A percentile compares a stretch with the other conserved stretches of the same genome.
Conservation (phyloP, 2,329 filamentous ascomycete species). For the Penicillium sclerotigenum region DNA sequence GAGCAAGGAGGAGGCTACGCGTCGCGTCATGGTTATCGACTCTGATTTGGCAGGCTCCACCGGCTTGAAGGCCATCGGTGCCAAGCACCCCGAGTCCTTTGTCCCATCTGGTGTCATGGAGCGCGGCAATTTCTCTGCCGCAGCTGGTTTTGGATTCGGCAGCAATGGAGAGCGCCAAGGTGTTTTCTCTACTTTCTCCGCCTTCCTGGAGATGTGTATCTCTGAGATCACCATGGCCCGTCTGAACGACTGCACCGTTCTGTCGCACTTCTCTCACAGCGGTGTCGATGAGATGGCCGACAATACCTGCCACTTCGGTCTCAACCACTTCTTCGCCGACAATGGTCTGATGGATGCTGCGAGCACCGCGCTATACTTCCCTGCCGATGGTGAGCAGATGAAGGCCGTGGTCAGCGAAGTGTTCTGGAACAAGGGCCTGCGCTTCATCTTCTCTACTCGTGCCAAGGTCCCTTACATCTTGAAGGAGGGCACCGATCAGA, state of each 20-base stretch:
- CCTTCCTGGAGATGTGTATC: slow-evolving; percentile 42
- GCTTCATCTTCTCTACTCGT: slow-evolving; percentile 41
- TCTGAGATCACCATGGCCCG: slow-evolving; percentile 44
- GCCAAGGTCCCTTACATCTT: slow-evolving; percentile 40
- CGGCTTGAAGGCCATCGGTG: slow-evolving; percentile 38
- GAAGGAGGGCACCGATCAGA: slow-evolving; percentile 37
- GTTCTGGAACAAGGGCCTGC: slow-evolving; percentile 39
- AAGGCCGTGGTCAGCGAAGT: slow-evolving; percentile 37
- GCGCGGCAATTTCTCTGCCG: slow-evolving; percentile 42
- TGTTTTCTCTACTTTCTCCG: slow-evolving; percentile 43
- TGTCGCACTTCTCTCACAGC: slow-evolving; percentile 42
- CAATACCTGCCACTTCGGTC: slow-evolving; percentile 43
- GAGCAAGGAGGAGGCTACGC: slow-evolving; percentile 37
- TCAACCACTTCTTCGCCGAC: slow-evolving; percentile 43
- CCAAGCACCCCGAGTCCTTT: slow-evolving; percentile 39
- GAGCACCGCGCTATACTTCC: slow-evolving; percentile 39
- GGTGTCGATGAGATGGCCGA: slow-evolving; percentile 44
- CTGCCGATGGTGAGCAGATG: slow-evolving; percentile 43
- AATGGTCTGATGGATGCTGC: slow-evolving; percentile 40
- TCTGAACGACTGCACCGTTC: slow-evolving; percentile 37
- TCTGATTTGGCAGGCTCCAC: slow-evolving; percentile 43
- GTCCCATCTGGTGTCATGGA: slow-evolving; percentile 42
- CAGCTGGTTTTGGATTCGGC: slow-evolving; percentile 40
- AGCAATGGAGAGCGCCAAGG: slow-evolving; percentile 37
- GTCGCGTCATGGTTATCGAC: slow-evolving; percentile 41